phyloP scores from a whole-genome alignment of 1,284 basidiomycete genomes.

The Ceratobasidium theobromae region DNA sequence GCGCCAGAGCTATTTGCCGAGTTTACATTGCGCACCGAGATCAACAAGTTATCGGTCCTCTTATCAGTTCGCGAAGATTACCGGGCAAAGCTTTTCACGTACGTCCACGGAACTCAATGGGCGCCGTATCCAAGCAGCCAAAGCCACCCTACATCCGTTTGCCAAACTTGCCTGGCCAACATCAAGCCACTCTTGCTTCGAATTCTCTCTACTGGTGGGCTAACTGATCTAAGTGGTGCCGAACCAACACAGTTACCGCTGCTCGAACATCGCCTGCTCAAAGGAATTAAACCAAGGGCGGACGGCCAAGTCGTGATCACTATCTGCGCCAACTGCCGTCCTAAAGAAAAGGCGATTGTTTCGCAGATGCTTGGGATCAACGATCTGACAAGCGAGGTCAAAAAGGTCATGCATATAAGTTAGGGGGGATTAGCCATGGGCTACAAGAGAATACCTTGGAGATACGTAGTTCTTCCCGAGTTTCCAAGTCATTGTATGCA shows the following conservation, averaged over 20 bases:
- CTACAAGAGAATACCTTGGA: neutral
- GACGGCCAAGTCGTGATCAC: neutral
- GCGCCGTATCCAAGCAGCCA: neutral
- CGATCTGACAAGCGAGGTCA: slow-evolving; percentile 9
- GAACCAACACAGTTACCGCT: neutral
- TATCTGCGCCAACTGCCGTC: slow-evolving; percentile 22
- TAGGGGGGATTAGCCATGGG: too few species aligned
- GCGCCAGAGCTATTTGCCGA: neutral
- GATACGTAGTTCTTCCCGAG: too few species aligned
- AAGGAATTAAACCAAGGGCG: slow-evolving; percentile 1
- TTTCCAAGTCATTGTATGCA: too few species aligned
- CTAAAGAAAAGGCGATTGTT: slow-evolving; percentile 5
- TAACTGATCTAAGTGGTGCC: neutral
- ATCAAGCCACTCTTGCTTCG: neutral
- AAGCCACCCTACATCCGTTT: neutral
- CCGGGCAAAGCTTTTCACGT: slow-evolving; percentile 2
- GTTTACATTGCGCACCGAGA: slow-evolving; percentile 2
- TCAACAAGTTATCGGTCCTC: slow-evolving; percentile 2
- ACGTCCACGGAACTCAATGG: neutral
- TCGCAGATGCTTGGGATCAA: slow-evolving; percentile 1
- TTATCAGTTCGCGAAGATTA: slow-evolving; percentile 7
- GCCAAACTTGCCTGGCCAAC: neutral
- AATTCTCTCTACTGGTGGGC: neutral
- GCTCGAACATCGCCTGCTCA: slow-evolving; percentile 1
- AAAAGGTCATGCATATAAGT: slow-evolving; percentile 18